Conservation (phyloP, 495 filamentous ascomycete genomes). For the Hypoxylon fuscum region DNA sequence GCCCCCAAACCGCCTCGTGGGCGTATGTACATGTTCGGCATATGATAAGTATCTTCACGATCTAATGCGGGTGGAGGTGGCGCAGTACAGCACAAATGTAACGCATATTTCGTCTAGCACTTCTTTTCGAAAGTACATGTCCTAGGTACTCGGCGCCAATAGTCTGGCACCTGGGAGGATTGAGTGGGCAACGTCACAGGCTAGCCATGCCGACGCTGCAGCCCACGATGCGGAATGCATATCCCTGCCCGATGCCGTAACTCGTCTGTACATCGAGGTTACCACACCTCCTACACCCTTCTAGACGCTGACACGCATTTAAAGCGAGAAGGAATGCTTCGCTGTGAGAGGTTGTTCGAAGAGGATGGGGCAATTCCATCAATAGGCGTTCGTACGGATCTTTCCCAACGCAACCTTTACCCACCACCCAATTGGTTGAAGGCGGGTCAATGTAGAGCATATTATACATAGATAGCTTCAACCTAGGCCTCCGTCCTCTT, state of each 20-base stretch:
- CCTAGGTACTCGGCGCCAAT: slow-evolving; percentile 1
- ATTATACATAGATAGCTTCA: slow-evolving; percentile 7
- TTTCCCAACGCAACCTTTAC: slow-evolving; percentile 10
- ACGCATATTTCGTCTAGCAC: slow-evolving; percentile 8
- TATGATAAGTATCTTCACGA: slow-evolving; percentile 9
- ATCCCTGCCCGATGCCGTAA: slow-evolving; percentile 36
- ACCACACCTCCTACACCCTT: slow-evolving; percentile 21
- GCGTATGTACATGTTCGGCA: background rate
- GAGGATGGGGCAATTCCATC: slow-evolving; percentile 15
- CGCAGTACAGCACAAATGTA: slow-evolving; percentile 5
- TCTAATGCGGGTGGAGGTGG: slow-evolving; percentile 17
- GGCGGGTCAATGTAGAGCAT: background rate
- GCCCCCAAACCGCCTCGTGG: background rate
- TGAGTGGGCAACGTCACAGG: slow-evolving; percentile 14
- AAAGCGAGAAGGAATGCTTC: slow-evolving; percentile 23
- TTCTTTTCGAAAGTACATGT: background rate
- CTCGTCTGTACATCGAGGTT: slow-evolving; percentile 10
- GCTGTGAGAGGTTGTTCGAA: background rate
- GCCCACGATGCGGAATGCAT: slow-evolving; percentile 22
- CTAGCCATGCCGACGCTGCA: slow-evolving; percentile 15
- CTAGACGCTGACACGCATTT: slow-evolving; percentile 19
- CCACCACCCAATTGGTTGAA: slow-evolving; percentile 8
- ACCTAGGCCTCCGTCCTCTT: background rate
- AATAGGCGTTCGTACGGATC: slow-evolving; percentile 12
- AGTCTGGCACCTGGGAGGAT: slow-evolving; percentile 10